Evolutionary conservation across 306 rosid genomes (phyloP).

Genomic region (Glycine soja): DNA sequence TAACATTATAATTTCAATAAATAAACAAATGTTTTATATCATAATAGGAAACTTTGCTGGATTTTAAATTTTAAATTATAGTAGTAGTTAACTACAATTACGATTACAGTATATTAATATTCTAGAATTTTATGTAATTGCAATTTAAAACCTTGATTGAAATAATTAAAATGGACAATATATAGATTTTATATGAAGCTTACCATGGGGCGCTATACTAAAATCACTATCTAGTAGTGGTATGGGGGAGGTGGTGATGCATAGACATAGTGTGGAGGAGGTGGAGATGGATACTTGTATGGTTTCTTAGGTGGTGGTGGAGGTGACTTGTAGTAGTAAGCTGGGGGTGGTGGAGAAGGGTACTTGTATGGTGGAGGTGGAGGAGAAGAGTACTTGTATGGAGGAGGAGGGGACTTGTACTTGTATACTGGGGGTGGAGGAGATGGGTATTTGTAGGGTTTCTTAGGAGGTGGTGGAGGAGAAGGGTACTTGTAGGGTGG

Average conservation of each 20-base stretch:
- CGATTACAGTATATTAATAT: background rate
- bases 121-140: background rate
- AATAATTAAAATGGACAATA: background rate
- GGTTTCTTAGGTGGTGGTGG: conserved; percentile 13
- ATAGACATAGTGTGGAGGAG: conserved; percentile 53
- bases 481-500: no score
- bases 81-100: background rate
- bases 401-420: background rate
- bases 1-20: background rate
- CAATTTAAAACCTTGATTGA: background rate
- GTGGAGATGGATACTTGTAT: background rate
- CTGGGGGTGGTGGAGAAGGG: background rate
- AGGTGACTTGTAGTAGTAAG: conserved; percentile 6
- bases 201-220: background rate
- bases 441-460: conserved; percentile 7
- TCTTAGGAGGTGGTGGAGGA: background rate
- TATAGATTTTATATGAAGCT: background rate
- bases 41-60: background rate
- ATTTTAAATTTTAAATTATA: background rate
- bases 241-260: conserved; percentile 6
- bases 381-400: background rate
- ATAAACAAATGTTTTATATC: no score
- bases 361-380: conserved; percentile 4
- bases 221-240: background rate
- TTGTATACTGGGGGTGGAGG: conserved; percentile 13